phyloP scores from a whole-genome alignment of 345 rosid species.

The Hirschfeldia incana region DNA sequence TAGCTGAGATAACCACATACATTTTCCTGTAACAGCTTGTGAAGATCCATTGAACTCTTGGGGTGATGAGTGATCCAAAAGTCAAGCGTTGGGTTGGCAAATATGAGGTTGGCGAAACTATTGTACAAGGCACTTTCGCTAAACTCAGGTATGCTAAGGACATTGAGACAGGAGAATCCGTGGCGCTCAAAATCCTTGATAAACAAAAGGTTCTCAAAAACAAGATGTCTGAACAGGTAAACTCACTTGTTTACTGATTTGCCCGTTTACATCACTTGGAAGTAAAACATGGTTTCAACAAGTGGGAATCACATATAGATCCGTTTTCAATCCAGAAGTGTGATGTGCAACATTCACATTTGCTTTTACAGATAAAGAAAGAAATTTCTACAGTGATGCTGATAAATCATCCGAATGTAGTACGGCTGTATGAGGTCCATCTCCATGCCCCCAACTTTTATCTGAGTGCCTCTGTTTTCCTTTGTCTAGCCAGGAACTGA shows the following conservation, averaged over 20 bases:
- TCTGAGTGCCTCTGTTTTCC: constrained; percentile 15
- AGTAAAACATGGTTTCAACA: background rate
- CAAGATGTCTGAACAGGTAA: constrained; percentile 83
- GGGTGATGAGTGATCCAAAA: constrained; percentile 39
- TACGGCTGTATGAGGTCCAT: constrained; percentile 72
- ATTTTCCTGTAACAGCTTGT: constrained; percentile 6
- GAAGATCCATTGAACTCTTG: constrained; percentile 4
- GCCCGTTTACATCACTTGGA: background rate
- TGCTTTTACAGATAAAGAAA: constrained; percentile 64
- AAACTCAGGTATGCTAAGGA: constrained; percentile 81
- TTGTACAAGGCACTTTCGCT: constrained; percentile 80
- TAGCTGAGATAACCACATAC: background rate
- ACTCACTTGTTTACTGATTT: background rate
- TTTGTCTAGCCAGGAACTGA: background rate
- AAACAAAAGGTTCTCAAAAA: constrained; percentile 85
- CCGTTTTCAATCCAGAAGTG: background rate
- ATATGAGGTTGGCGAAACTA: constrained; percentile 82
- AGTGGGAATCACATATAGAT: background rate
- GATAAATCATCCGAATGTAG: constrained; percentile 88
- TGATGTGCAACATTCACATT: constrained; percentile 6
- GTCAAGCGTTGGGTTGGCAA: constrained; percentile 84
- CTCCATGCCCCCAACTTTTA: constrained; percentile 19
- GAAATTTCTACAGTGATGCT: constrained; percentile 80
- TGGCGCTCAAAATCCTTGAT: constrained; percentile 84
- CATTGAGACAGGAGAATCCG: constrained; percentile 64